Evolutionary conservation across 2,329 filamentous ascomycete species (phyloP).

Genomic region (Alternaria brassicicola): DNA sequence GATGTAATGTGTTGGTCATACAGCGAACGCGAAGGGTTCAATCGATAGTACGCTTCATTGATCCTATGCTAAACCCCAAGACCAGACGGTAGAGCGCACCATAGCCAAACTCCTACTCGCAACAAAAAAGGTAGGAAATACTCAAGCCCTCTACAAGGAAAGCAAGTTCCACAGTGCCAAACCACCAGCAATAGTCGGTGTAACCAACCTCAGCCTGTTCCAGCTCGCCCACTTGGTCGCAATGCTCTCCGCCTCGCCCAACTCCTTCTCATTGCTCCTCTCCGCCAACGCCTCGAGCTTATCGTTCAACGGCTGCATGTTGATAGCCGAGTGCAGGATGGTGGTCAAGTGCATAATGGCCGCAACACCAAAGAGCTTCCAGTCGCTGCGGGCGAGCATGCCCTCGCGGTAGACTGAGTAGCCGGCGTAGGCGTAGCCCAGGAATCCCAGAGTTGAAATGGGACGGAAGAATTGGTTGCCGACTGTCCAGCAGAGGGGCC

Average conservation of each 20-base stretch:
- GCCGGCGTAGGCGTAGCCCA: conserved; percentile 56
- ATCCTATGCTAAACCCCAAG: not conserved
- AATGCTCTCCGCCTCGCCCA: conserved; percentile 39
- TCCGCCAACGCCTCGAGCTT: conserved; percentile 53
- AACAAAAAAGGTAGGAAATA: not conserved
- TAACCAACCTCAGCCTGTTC: conserved; percentile 46
- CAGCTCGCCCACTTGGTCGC: conserved; percentile 46
- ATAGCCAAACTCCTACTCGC: not conserved
- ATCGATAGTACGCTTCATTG: not conserved
- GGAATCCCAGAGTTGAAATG: conserved; percentile 56
- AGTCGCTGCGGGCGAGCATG: conserved; percentile 49
- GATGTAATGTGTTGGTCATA: not conserved
- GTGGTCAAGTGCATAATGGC: conserved; percentile 55
- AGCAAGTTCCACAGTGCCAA: conserved; percentile 43
- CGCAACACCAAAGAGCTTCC: conserved; percentile 53
- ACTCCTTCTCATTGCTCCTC: conserved; percentile 39
- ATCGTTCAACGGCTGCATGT: conserved; percentile 60
- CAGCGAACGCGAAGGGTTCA: not conserved
- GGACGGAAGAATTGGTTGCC: conserved; percentile 60
- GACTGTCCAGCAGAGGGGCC: conserved; percentile 58
- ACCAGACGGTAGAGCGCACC: not conserved
- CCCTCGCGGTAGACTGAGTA: conserved; percentile 46
- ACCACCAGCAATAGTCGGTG: conserved; percentile 41
- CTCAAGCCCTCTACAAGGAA: conserved; percentile 13
- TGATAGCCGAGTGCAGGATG: conserved; percentile 57